Evolutionary conservation across 2,329 filamentous ascomycete species (phyloP), one percentile per base, ranked within the genome.

Genomic region (Sporothrix humicola): DNA sequence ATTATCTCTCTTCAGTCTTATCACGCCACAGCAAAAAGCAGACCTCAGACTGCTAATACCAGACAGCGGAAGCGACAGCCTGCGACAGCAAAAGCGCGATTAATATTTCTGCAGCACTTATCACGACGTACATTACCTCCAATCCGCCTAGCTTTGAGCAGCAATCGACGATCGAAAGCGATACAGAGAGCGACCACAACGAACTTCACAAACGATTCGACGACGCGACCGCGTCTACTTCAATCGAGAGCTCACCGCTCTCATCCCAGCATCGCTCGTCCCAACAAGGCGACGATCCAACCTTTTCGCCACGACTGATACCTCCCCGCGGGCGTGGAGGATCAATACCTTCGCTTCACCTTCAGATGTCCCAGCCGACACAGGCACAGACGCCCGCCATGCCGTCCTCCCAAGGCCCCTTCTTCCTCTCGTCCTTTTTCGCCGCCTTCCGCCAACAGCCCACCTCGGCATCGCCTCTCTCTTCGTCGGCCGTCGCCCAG

Each of bases 381-480:
- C 37, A 46, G 42, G 6, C 44, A n/a, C 20, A 56, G 9, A 20
- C 8, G 23, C 70, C 31, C 76, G 80, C 50, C 71, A 87, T 87
- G 85, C 84, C 86, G 66, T 86, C 85, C 50, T 74, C 73, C 0
- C 86, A 88, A 78, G 85, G 86, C 69, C 86, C 86, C 65, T 88
- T 85, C 80, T 87, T 88, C 81, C 85, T 88, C 78, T 87, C 86
- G 65, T 85, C 84, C 78, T 87, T 88, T 81, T 83, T 88, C 80
- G 84, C 86, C 79, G 85, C 86, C 80, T 87, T 88, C 79, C 85
- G 86, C 70, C 85, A 85, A 73, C 85, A 85, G 77, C 79, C 83
- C 23, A 76, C 83, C 58, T 76, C 77, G 17, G 26, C 72, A 3
- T 73, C 76, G 20, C 63, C 73, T 26, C 76, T 63, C 65, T 76